phyloP scores from a whole-genome alignment of 2,329 filamentous ascomycete species.

The Aspergillus eucalypticola region DNA sequence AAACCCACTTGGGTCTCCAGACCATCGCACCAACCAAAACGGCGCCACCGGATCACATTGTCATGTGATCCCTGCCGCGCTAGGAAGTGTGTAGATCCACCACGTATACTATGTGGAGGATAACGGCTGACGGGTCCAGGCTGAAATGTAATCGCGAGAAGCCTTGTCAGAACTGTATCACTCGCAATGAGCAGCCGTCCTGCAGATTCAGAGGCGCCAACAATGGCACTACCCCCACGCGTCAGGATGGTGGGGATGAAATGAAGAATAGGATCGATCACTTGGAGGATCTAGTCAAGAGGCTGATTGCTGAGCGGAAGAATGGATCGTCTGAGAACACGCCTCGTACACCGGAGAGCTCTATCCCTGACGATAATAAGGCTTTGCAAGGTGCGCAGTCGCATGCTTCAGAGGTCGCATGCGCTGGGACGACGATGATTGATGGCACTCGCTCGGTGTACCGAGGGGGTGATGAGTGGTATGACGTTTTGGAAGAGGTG shows the following conservation, averaged over 20 bases:
- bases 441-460: constrained; percentile 12
- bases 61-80: constrained; percentile 14
- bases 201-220: constrained; percentile 2
- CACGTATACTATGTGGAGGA: not conserved
- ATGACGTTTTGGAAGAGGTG: constrained; percentile 13
- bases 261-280: constrained; percentile 12
- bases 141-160: constrained; percentile 14
- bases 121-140: constrained; percentile 4
- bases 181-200: not conserved
- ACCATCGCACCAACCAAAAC: not conserved
- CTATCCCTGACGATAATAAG: not conserved
- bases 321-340: not conserved
- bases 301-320: constrained; percentile 1
- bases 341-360: not conserved
- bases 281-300: constrained; percentile 11
- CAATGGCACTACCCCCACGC: not conserved
- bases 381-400: too few species aligned
- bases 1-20: not conserved
- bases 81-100: constrained; percentile 6
- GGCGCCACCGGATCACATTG: constrained; percentile 9
- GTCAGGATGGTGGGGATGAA: not conserved
- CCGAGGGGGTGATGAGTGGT: constrained; percentile 9
- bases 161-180: constrained; percentile 12
- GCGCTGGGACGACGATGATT: constrained; percentile 6
- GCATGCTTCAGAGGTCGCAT: not conserved